phyloP scores from a whole-genome alignment of 2,329 filamentous ascomycete species.

The Fusarium sterilihyphosum region DNA sequence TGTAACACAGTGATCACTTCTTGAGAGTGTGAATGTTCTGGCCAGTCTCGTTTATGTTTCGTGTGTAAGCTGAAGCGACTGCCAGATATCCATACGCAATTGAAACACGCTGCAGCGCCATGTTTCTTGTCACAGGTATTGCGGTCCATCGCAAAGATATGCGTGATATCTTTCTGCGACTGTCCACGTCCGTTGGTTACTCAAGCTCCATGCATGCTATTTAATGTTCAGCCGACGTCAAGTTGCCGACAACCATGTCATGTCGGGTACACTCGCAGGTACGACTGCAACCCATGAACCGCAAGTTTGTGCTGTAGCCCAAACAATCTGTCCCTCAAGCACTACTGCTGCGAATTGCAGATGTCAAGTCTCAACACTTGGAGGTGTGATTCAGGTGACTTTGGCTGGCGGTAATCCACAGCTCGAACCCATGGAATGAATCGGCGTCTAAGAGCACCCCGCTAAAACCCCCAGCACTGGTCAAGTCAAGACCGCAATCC shows the following conservation, averaged over 20 bases:
- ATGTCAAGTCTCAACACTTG: neutral
- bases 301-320: neutral
- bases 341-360: conserved; percentile 1
- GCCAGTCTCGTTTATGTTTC: neutral
- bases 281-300: neutral
- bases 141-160: neutral
- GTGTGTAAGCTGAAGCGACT: conserved; percentile 1
- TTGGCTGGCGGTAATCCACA: neutral
- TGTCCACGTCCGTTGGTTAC: neutral
- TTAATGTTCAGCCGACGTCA: conserved; percentile 8
- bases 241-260: neutral
- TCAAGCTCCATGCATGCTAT: conserved; percentile 26
- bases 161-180: neutral
- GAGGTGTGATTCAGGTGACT: conserved; percentile 10
- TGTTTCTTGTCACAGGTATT: conserved; percentile 9
- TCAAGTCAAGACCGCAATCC: conserved; percentile 27
- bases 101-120: conserved; percentile 7
- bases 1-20: conserved; percentile 14
- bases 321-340: neutral
- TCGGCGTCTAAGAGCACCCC: conserved; percentile 20
- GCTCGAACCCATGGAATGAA: conserved; percentile 3
- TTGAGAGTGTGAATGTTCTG: neutral
- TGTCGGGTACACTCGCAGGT: neutral
- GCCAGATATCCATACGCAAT: neutral
- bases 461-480: conserved; percentile 31